Evolutionary conservation across 805 yeast genomes (phyloP).

Genomic region (Metschnikowia colocasiae): DNA sequence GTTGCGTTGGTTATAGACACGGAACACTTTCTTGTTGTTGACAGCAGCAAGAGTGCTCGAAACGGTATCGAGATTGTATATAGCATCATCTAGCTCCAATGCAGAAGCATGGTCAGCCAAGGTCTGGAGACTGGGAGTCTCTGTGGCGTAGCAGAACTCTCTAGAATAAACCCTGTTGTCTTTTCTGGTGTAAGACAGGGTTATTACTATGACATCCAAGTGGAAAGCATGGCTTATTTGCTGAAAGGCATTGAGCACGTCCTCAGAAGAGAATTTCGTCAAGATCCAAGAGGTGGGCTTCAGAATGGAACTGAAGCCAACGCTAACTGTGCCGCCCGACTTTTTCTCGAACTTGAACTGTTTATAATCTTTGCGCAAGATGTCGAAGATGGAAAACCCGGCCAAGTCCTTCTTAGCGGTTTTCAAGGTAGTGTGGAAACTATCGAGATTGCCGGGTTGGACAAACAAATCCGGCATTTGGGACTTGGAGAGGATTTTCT

Average conservation of each 20-base stretch:
- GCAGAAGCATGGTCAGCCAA: conserved; percentile 21
- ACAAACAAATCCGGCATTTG: conserved; percentile 15
- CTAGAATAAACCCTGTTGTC: conserved; percentile 31
- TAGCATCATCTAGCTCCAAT: conserved; percentile 25
- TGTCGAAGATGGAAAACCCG: conserved; percentile 57
- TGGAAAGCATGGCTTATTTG: conserved; percentile 18
- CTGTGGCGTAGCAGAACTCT: conserved; percentile 31
- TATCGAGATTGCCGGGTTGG: neutral
- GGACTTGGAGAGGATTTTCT: conserved; percentile 15
- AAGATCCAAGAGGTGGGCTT: conserved; percentile 57
- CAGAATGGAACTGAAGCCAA: conserved; percentile 79
- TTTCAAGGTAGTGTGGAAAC: conserved; percentile 27
- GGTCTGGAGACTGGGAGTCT: conserved; percentile 12
- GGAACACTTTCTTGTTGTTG: conserved; percentile 16
- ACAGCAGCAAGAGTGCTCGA: conserved; percentile 14
- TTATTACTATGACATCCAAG: conserved; percentile 33
- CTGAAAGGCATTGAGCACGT: conserved; percentile 23
- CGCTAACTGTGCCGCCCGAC: conserved; percentile 22
- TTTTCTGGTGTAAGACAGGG: conserved; percentile 38
- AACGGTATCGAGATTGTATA: conserved; percentile 22
- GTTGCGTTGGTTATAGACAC: conserved; percentile 45
- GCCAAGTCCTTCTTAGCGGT: conserved; percentile 60
- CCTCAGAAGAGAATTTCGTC: conserved; percentile 21
- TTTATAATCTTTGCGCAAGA: conserved; percentile 83
- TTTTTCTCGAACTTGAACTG: conserved; percentile 45